Base-by-base conservation (phyloP, 768 basidiomycete genomes). In the Tylopilus rubrobrunneus region DNA sequence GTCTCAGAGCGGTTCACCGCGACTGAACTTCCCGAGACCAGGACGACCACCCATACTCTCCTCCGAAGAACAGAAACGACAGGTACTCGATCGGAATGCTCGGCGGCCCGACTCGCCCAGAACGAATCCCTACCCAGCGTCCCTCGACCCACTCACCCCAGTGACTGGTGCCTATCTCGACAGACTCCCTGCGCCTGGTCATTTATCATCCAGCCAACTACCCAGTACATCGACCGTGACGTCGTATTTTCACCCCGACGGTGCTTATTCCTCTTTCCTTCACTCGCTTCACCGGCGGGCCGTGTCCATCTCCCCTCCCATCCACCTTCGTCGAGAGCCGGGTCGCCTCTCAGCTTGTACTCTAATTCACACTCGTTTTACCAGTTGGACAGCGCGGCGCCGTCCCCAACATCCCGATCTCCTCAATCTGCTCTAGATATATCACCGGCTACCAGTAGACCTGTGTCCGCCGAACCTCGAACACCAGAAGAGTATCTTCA, bases 401-500 rank as follows among this genome's bases (percentile, higher is more conserved):
- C 80, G 19, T 79, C 80, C 3, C 78, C 80, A 6, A 70, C 71
- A 17, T 62, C 65, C 45, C 52, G 46, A 34, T 54, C 56, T 5
- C 49, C 67, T 45, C 49, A 48, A 45, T 28, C 51, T 48, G 42
- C 61, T 48, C 31, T 61, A 17, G 49, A 60, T 23, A 48, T 44
- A n/a, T 59, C 63, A 8, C 63, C 59, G 27, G 53, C 44, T 43
- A 40, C 42, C 27, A 65, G 58, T 50, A 48, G 58, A 39, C 36
- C 62, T n/a, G 46, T 57, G 29, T 58, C 67, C 17, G 36, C 53
- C 5, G 57, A 69, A 34, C 55, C 61, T 7, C 57, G 61, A 41
- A 82, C 80, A 14, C 76, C 90, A 3, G 80, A 87, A 53, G 83
- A 88, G 34, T 88, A 77, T 57, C 77, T 92, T 40, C 84, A 86